A percentile compares a stretch with the other conserved stretches of the same genome.
These are phyloP conservation scores for Solanum gandarillasii DNA, from an alignment of 257 asterid species.

Conservation along the genomic window DNA sequence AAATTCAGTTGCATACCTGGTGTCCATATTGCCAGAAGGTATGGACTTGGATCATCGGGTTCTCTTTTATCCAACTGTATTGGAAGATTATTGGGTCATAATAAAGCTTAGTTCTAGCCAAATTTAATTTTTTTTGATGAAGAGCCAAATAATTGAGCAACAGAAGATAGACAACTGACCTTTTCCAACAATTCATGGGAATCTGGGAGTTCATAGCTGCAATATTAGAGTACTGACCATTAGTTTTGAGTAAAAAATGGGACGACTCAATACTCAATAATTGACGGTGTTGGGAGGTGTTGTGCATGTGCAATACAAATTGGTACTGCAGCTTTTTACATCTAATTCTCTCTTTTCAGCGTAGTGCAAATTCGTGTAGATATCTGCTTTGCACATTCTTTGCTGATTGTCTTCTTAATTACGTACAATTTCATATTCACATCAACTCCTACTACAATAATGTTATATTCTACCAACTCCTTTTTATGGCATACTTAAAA, in stretches of 20 bases:
- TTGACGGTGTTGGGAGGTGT: background rate
- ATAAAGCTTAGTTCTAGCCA: slow-evolving; percentile 3
- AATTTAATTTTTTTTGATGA: background rate
- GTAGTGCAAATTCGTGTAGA: background rate
- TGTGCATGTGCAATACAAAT: background rate
- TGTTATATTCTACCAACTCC: background rate
- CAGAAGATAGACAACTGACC: slow-evolving; percentile 35
- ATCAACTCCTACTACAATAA: background rate
- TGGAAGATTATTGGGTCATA: slow-evolving; percentile 13
- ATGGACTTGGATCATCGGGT: slow-evolving; percentile 92
- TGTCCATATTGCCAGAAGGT: slow-evolving; percentile 95
- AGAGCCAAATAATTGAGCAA: background rate
- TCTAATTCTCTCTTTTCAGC: background rate
- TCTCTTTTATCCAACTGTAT: slow-evolving; percentile 81
- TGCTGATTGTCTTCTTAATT: background rate
- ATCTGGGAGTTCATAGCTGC: slow-evolving; percentile 91
- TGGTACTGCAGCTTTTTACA: background rate
- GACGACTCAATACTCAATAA: background rate
- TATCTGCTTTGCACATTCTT: background rate
- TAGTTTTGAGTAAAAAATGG: background rate
- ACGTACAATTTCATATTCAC: background rate
- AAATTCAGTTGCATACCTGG: slow-evolving; percentile 50
- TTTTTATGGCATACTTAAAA: background rate
- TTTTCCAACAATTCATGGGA: slow-evolving; percentile 59
- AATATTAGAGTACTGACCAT: slow-evolving; percentile 9